Evolutionary conservation across 2,329 filamentous ascomycete genomes (phyloP).

Genomic region (Fusarium subtropicale): DNA sequence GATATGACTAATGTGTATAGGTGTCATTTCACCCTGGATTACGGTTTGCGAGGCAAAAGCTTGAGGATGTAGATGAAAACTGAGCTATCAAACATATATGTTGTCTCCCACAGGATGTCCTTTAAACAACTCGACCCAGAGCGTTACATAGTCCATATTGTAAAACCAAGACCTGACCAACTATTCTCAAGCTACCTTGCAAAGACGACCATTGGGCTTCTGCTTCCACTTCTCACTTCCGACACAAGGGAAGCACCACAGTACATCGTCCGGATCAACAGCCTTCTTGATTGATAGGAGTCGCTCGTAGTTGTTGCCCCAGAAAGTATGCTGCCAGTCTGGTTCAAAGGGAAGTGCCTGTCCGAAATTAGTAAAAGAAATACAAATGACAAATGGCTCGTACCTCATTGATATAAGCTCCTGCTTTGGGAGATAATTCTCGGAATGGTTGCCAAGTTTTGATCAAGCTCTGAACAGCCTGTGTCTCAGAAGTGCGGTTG

Average conservation of each 20-base stretch:
- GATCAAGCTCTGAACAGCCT: slow-evolving; percentile 47
- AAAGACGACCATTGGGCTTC: slow-evolving; percentile 42
- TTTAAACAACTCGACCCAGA: no score
- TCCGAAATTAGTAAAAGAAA: fast-evolving
- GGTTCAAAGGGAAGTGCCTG: slow-evolving; percentile 54
- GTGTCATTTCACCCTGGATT: slow-evolving; percentile 44
- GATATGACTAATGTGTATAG: background rate
- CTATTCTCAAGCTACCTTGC: slow-evolving; percentile 10
- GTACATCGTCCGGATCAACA: slow-evolving; percentile 61
- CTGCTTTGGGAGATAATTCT: slow-evolving; percentile 55
- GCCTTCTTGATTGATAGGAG: slow-evolving; percentile 58
- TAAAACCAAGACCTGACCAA: no score
- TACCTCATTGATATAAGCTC: slow-evolving; percentile 61
- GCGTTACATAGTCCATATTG: background rate
- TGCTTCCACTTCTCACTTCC: slow-evolving; percentile 58
- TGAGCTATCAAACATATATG: background rate
- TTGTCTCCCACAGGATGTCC: no score
- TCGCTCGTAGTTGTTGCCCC: slow-evolving; percentile 59
- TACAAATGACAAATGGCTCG: background rate
- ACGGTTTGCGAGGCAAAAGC: slow-evolving; percentile 39
- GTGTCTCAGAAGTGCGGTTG: slow-evolving; percentile 47
- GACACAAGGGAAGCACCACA: slow-evolving; percentile 62
- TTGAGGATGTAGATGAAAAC: background rate
- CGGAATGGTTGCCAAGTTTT: slow-evolving; percentile 51
- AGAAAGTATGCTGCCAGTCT: slow-evolving; percentile 56